Percentiles rank a stretch among this genome's conserved stretches.
phyloP scores from a whole-genome alignment of 495 filamentous ascomycete genomes.

The Penicillium argentinense region DNA sequence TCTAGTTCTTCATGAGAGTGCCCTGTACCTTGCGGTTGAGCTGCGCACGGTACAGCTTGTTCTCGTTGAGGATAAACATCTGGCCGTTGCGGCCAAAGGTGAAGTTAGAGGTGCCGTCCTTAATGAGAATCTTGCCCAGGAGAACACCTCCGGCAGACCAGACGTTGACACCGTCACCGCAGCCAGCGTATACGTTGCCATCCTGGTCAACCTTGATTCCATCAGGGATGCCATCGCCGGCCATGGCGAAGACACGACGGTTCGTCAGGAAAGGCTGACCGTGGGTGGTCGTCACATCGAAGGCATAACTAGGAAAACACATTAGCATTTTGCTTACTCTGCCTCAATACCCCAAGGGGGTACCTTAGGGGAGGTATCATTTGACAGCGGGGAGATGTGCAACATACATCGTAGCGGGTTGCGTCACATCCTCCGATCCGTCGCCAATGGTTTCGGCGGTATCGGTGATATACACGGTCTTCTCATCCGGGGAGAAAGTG shows the following conservation, averaged over 20 bases:
- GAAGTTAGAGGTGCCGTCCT: conserved; percentile 41
- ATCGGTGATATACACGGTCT: conserved; percentile 52
- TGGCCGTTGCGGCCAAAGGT: conserved; percentile 43
- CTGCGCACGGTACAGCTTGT: conserved; percentile 40
- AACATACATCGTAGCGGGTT: conserved; percentile 31
- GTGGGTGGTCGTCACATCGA: conserved; percentile 21
- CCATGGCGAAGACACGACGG: conserved; percentile 59
- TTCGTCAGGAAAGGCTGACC: conserved; percentile 46
- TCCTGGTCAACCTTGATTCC: conserved; percentile 59
- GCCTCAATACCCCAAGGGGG: too few species aligned
- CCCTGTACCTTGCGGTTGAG: conserved; percentile 28
- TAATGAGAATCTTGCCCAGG: conserved; percentile 52
- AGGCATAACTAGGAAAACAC: conserved; percentile 25
- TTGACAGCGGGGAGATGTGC: neutral
- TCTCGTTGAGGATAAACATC: conserved; percentile 45
- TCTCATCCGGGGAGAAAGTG: conserved; percentile 47
- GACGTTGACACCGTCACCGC: conserved; percentile 61
- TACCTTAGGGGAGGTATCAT: neutral
- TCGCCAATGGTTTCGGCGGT: conserved; percentile 35
- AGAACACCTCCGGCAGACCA: conserved; percentile 57
- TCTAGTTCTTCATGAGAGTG: conserved; percentile 25
- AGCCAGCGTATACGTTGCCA: conserved; percentile 63
- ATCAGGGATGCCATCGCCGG: conserved; percentile 54
- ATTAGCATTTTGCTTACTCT: neutral
- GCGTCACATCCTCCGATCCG: conserved; percentile 15